These are phyloP conservation scores for Lizonia empirigonia DNA, from an alignment of 2,329 filamentous ascomycete species.

Conservation along the genomic window DNA sequence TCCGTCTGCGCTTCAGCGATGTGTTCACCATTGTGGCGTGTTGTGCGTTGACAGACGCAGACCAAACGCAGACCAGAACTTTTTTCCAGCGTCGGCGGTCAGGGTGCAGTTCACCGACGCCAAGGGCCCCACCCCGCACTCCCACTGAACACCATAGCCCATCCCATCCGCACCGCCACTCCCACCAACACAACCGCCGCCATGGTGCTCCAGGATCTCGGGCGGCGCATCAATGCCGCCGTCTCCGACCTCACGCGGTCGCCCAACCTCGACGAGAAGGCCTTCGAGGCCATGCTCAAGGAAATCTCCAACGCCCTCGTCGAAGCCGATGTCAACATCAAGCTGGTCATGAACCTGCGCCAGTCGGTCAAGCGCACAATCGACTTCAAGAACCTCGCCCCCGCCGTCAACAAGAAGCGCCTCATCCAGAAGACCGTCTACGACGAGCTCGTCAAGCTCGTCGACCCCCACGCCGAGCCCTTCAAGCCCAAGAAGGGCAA, in stretches of 20 bases:
- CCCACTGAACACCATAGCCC: not conserved
- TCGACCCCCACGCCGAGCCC: slow-evolving; percentile 91
- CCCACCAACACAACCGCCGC: slow-evolving; percentile 23
- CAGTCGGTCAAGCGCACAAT: slow-evolving; percentile 90
- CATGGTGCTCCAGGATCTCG: slow-evolving; percentile 99
- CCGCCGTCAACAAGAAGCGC: slow-evolving; percentile 96
- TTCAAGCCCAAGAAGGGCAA: slow-evolving; percentile 98
- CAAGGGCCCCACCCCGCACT: slow-evolving; percentile 31
- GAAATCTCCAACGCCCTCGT: slow-evolving; percentile 95
- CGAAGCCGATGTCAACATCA: slow-evolving; percentile 96
- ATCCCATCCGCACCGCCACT: not conserved
- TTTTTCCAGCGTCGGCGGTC: slow-evolving; percentile 31
- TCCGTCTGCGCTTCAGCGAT: slow-evolving; percentile 61
- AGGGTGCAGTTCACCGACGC: slow-evolving; percentile 33
- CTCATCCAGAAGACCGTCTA: slow-evolving; percentile 98
- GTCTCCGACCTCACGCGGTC: slow-evolving; percentile 92
- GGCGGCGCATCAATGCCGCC: slow-evolving; percentile 96
- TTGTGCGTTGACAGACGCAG: slow-evolving; percentile 11
- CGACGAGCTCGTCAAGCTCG: slow-evolving; percentile 92
- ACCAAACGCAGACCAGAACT: slow-evolving; percentile 15
- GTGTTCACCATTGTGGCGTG: slow-evolving; percentile 48
- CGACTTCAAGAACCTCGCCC: slow-evolving; percentile 91
- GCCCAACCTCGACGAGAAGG: slow-evolving; percentile 95
- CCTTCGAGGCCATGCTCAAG: slow-evolving; percentile 97
- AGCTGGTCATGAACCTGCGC: slow-evolving; percentile 85